Base-by-base conservation (phyloP, 345 rosid genomes). In the Eucalyptus virginea region DNA sequence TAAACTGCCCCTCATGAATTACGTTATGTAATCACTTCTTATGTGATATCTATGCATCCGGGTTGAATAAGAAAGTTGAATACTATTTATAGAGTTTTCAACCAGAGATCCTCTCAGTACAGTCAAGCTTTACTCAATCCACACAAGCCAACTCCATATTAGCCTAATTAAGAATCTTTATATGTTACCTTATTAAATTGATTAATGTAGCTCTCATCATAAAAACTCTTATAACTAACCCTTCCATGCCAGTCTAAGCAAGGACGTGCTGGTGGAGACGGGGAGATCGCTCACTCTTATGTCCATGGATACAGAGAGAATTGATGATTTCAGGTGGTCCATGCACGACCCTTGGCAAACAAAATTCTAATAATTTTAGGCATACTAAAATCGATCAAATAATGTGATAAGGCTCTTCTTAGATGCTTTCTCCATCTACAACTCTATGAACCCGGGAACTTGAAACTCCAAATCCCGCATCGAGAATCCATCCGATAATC, bases 291-390 rank as follows among this genome's bases (percentile, higher is more conserved):
- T 81, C 92, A 96, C 87, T 90, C 93, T 89, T 89, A 94, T 96
- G 94, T 92, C 95, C 5, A 95, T 94, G 40, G 97, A 95, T 92
- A 95, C 96, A 10, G 93, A 94, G 91, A 93, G 95, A 89, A 48
- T 95, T 51, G 95, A 91, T 89, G 93, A 88, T 40, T 95, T 94
- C 42, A 72, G 93, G 87, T 94, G 94, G 95, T 92, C 93, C 88
- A 86, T 94, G 92, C 96, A 96, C 81, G 94, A 94, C 32, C 91
- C 94, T 10, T 95, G 98, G 96, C 83, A 65, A 65, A 65, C 40
- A 65, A n/a, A 65, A n/a, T 65, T 65, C 21, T 65, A 16, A n/a
- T 65, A 65, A 62, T 6, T 62, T 58, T 69, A 34, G 1, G 42
- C 42, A 69, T n/a, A 34, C 81, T 69, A 69, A 9, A 69, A 69